phyloP scores from a whole-genome alignment of 306 rosid genomes.

The Quercus gilva region DNA sequence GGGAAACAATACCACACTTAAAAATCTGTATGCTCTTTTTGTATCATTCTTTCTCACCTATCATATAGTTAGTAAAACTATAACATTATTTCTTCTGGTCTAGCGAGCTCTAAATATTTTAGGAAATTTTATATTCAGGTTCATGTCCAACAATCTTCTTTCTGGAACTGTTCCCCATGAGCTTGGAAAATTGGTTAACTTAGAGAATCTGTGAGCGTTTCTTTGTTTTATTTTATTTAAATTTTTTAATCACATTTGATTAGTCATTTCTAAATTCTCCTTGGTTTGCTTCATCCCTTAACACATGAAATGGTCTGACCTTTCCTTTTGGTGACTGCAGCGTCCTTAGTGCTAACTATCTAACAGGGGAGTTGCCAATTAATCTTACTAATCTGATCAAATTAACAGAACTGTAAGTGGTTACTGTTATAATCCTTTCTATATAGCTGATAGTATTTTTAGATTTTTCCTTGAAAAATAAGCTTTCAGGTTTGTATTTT shows the following conservation, averaged over 20 bases:
- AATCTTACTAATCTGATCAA: conserved; percentile 5
- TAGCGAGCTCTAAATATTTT: neutral
- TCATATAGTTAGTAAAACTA: too few species aligned
- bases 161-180: neutral
- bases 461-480: neutral
- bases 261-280: neutral
- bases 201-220: conserved; percentile 10
- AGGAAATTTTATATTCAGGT: neutral
- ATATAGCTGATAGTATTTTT: neutral
- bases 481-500: neutral
- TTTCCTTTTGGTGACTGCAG: conserved; percentile 13
- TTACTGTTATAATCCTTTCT: neutral
- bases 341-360: conserved; percentile 11
- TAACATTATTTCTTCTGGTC: too few species aligned
- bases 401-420: conserved; percentile 5
- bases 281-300: neutral
- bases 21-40: neutral
- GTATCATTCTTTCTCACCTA: neutral
- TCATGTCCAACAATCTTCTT: conserved; percentile 10
- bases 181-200: conserved; percentile 10
- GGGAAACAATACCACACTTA: conserved; percentile 19
- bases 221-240: neutral
- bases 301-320: neutral
- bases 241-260: neutral
- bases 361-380: conserved; percentile 23